These are phyloP conservation scores for Helianthus tuberosus DNA, from an alignment of 129 eudicot genomes.

Conservation along the genomic window DNA sequence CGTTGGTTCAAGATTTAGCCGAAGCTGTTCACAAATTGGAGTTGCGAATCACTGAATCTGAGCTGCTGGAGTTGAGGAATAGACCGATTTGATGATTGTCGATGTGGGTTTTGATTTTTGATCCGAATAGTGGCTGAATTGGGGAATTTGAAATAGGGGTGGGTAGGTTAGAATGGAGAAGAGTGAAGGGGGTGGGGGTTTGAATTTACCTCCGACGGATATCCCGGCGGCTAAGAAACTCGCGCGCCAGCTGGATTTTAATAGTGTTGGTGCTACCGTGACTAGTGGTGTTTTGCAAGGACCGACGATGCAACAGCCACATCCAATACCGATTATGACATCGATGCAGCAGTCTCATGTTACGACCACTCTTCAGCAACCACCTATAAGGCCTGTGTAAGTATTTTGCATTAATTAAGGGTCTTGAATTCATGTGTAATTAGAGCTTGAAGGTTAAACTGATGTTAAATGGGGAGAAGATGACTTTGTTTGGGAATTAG, in stretches of 20 bases:
- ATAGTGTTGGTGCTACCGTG: conserved; percentile 41
- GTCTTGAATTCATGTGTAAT: not conserved
- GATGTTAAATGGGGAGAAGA: too few species aligned
- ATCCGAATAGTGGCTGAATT: conserved; percentile 20
- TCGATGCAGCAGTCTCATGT: conserved; percentile 41
- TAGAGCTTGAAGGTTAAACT: conserved; percentile 21
- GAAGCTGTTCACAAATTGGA: conserved; percentile 16
- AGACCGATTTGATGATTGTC: not conserved
- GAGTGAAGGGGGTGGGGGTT: conserved; percentile 60
- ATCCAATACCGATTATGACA: conserved; percentile 5
- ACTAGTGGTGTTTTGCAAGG: conserved; percentile 32
- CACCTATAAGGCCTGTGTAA: conserved; percentile 52
- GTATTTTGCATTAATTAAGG: conserved; percentile 26
- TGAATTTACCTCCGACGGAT: conserved; percentile 52
- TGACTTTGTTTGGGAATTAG: too few species aligned
- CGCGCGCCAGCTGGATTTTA: conserved; percentile 85
- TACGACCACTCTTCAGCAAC: conserved; percentile 46
- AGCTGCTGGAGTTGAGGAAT: conserved; percentile 36
- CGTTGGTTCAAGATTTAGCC: conserved; percentile 11
- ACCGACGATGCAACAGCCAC: conserved; percentile 30
- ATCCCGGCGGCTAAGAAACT: conserved; percentile 73
- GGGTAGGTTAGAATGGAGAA: conserved; percentile 55
- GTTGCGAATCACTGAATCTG: conserved; percentile 37
- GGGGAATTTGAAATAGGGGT: conserved; percentile 16
- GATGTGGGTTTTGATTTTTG: not conserved